Evolutionary conservation across 192 early-diverging fungal species (phyloP).

Genomic region (Gaertneriomyces sp.): DNA sequence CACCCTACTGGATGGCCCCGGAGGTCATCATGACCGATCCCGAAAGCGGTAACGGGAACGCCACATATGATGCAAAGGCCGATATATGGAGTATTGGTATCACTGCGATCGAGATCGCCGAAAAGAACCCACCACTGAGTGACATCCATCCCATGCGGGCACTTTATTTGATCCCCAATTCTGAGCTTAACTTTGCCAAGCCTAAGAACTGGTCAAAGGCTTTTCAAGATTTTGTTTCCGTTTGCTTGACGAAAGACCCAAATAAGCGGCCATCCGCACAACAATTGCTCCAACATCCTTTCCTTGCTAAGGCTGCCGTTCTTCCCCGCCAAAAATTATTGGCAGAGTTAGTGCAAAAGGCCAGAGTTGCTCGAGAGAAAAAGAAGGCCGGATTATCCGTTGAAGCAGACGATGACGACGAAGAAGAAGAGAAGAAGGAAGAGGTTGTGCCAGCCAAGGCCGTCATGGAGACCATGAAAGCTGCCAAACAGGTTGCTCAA

Average conservation of each 20-base stretch:
- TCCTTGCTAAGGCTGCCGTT: slow-evolving; percentile 42
- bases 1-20: slow-evolving; percentile 65
- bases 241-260: slow-evolving; percentile 57
- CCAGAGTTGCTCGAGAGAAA: slow-evolving; percentile 41
- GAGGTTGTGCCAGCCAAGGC: slow-evolving; percentile 41
- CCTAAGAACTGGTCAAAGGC: slow-evolving; percentile 59
- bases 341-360: slow-evolving; percentile 46
- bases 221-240: slow-evolving; percentile 56
- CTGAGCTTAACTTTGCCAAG: slow-evolving; percentile 52
- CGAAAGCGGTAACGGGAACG: slow-evolving; percentile 35
- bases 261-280: slow-evolving; percentile 45
- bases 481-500: slow-evolving; percentile 35
- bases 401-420: slow-evolving; percentile 54
- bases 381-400: slow-evolving; percentile 51
- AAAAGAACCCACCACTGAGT: slow-evolving; percentile 61
- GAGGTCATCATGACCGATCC: slow-evolving; percentile 59
- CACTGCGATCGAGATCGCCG: slow-evolving; percentile 65
- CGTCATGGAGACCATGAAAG: slow-evolving; percentile 40
- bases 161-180: slow-evolving; percentile 52
- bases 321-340: slow-evolving; percentile 46
- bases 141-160: slow-evolving; percentile 68
- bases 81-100: slow-evolving; percentile 67
- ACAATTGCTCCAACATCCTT: slow-evolving; percentile 57
- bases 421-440: slow-evolving; percentile 43
- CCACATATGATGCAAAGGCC: slow-evolving; percentile 54